phyloP scores from a whole-genome alignment of 2,329 filamentous ascomycete genomes.

The Elsinoe australis region DNA sequence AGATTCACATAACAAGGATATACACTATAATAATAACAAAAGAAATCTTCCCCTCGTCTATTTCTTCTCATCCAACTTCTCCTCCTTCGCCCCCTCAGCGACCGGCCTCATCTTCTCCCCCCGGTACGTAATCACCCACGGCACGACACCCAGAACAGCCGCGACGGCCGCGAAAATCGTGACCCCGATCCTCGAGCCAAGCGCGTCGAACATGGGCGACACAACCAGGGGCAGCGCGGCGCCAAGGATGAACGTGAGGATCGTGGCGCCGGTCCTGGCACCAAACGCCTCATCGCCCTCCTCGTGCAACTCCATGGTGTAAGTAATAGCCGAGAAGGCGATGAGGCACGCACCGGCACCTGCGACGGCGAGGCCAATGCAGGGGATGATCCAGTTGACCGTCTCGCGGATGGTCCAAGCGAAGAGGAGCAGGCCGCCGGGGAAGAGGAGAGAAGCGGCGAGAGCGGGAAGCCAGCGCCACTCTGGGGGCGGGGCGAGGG shows the following conservation, averaged over 20 bases:
- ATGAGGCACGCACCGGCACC: constrained; percentile 9
- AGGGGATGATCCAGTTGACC: constrained; percentile 9
- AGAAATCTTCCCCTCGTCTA: constrained; percentile 4
- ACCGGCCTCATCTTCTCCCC: constrained; percentile 5
- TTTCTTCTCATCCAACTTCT: constrained; percentile 1
- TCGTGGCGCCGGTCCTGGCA: constrained; percentile 7
- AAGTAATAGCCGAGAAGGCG: constrained; percentile 13
- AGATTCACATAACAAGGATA: no score
- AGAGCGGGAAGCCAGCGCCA: constrained; percentile 22
- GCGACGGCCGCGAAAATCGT: constrained; percentile 15
- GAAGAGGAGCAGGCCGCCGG: constrained; percentile 22
- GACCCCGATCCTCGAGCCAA: constrained; percentile 6
- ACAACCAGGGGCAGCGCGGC: constrained; percentile 9
- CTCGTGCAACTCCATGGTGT: constrained; percentile 13
- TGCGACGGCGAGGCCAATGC: constrained; percentile 11
- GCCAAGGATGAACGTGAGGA: constrained; percentile 15
- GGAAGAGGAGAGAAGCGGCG: constrained; percentile 20
- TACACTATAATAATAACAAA: constrained; percentile 2
- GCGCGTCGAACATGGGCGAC: constrained; percentile 12
- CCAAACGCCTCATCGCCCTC: constrained; percentile 6
- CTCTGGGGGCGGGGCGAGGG: constrained; percentile 20
- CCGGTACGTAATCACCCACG: constrained; percentile 14
- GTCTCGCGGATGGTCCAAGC: constrained; percentile 20
- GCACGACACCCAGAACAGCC: constrained; percentile 10
- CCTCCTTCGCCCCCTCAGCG: not conserved